Evolutionary conservation across 2,329 filamentous ascomycete species (phyloP), one percentile per base, ranked within the genome.

Genomic region (Ophiostoma ulmi): DNA sequence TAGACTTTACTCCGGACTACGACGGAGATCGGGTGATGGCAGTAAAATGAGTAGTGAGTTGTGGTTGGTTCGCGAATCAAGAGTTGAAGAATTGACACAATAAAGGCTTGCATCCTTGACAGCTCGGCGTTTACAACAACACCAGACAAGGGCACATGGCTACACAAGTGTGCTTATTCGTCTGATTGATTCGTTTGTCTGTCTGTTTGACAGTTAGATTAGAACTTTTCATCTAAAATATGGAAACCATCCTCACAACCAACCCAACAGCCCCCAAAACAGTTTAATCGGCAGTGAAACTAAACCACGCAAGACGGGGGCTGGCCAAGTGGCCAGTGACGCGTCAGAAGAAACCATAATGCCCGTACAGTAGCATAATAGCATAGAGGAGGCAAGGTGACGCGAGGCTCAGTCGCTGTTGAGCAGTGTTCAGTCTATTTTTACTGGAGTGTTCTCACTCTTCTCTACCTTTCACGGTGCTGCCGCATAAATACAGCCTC

Each of bases 331-430:
- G 52, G 52, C 26, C 13, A 26, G 52, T 13, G 52, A 58, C 52
- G 52, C 52, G 52, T 58, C 52, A 58, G 52, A 58, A 58, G 13
- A 58, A 58, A 58, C 20, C 52, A 58, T 26, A 26, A 26, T 58
- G 1, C 52, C 22, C 22, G 5, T 20, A 48, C 44, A n/a, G 44
- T 20, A 48, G 44, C 44, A 48, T 48, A 8, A 48, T 20, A 48
- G 38, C 6, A 48, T 20, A 48, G 38, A 1, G 44, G 17, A 48
- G 14, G 6, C 44, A 7, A 48, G 44, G 44, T 44, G 41, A 48
- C 17, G 44, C 44, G 44, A 48, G 44, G 44, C 44, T 48, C 44
- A 48, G 17, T n/a, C 44, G 44, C 44, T 48, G 17, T 20, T 5
- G 38, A 11, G 2, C 11, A 39, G 2, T 39, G 38, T 39, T n/a